Base-by-base conservation (phyloP, 1,284 basidiomycete genomes). In the Leccinum pachyderme region DNA sequence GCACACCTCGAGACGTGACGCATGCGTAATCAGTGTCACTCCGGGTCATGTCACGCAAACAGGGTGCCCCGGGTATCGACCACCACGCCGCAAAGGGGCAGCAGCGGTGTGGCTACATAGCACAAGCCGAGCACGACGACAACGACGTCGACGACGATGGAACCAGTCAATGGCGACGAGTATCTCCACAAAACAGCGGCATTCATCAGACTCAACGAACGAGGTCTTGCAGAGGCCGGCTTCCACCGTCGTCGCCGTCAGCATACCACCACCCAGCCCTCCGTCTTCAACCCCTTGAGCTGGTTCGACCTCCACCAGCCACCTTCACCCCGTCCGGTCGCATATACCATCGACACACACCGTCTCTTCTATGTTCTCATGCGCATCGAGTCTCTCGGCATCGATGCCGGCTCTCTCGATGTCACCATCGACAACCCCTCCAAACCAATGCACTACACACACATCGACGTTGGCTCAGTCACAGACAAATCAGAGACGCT, bases 351-450 rank as follows among this genome's bases (percentile, higher is more conserved):
- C 61, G 90, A 94, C 71, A 83, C 81, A 15, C 90, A 93, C 69
- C 91, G 89, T 63, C 81, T 96, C 11, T 93, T 90, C 79, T 96
- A 95, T 72, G 73, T 93, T 59, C 81, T 96, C 54, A 87, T 95
- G 73, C 87, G 91, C 46, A 80, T 95, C 61, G 93, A 96, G 71
- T 91, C 83, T 3, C 72, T 91, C 33, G 87, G 84, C 13, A 75
- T 91, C 53, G 74, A 83, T 49, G 80, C 91, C 33, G 93, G 93
- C 51, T 82, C 86, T n/a, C 79, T 96, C 54, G 93, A 96, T 68
- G 82, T 90, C 57, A 81, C 79, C 41, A 76, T 92, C 53, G 81
- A 87, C 63, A 80, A 75, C 58, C 85, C 87, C 11, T 84, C 86
- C 35, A 81, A 86, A 25, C 89, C 89, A 18, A 85, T 88, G 77